Percentiles rank a stretch among this genome's conserved stretches.
These are phyloP conservation scores for Corymbia citriodora DNA, from an alignment of 441 rosid genomes.

Conservation along the genomic window DNA sequence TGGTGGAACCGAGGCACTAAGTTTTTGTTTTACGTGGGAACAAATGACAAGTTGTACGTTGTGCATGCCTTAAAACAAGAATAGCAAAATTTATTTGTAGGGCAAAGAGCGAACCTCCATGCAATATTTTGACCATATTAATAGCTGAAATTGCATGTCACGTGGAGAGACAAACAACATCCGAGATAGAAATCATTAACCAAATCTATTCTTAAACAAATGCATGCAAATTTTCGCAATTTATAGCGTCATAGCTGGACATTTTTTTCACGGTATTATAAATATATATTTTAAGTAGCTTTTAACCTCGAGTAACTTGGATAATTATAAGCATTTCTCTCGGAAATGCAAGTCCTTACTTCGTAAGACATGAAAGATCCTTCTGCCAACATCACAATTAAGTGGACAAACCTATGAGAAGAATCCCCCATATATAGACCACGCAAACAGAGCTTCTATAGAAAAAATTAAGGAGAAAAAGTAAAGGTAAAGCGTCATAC, in stretches of 20 bases:
- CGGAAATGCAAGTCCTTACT: not conserved
- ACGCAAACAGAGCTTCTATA: not conserved
- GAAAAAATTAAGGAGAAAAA: not conserved
- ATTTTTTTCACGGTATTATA: too few species aligned
- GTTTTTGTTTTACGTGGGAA: too few species aligned
- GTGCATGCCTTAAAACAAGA: too few species aligned
- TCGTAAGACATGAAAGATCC: not conserved
- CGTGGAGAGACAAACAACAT: not conserved
- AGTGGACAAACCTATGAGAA: not conserved
- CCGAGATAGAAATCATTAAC: not conserved
- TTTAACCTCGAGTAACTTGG: not conserved
- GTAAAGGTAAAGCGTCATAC: not conserved
- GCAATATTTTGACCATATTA: not conserved
- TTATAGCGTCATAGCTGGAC: not conserved
- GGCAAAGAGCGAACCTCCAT: not conserved
- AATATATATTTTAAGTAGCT: not conserved
- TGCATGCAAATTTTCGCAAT: not conserved
- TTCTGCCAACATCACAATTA: not conserved
- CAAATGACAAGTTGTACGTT: not conserved
- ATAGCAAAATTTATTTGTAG: too few species aligned
- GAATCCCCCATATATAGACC: not conserved
- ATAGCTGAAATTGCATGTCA: not conserved
- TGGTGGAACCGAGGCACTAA: too few species aligned
- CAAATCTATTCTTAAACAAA: not conserved
- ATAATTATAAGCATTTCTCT: not conserved